A percentile compares a stretch with the other conserved stretches of the same genome.
These are phyloP conservation scores for Candida tropicalis DNA, from an alignment of 1,139 yeast genomes.

Conservation along the genomic window DNA sequence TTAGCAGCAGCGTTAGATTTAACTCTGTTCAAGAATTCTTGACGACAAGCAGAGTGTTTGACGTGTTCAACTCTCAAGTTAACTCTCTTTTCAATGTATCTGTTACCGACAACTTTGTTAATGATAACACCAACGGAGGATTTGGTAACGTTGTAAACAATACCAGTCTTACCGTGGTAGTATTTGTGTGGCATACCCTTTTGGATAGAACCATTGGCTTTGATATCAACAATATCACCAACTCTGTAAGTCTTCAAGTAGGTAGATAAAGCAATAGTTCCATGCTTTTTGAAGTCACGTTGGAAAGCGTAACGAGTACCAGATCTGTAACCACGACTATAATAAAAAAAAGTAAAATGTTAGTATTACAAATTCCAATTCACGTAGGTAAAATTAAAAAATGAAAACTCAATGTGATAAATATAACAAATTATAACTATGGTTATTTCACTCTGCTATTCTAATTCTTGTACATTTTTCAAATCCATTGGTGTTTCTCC, in stretches of 20 bases:
- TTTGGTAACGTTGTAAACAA: conserved; percentile 97
- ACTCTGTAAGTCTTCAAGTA: conserved; percentile 98
- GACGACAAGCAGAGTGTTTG: conserved; percentile 99
- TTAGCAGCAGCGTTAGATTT: conserved; percentile 93
- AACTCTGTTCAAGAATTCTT: conserved; percentile 98
- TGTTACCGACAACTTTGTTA: conserved; percentile 98
- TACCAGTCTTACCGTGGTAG: conserved; percentile 99
- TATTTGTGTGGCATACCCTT: conserved; percentile 99
- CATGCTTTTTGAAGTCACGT: conserved; percentile 99
- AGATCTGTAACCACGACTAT: conserved; percentile 99
- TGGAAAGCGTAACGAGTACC: conserved; percentile 99
- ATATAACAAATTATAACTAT: background rate
- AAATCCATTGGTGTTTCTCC: no score
- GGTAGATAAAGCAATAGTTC: conserved; percentile 90
- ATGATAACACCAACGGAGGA: conserved; percentile 96
- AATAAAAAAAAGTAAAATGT: conserved; percentile 12
- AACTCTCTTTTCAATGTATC: conserved; percentile 98
- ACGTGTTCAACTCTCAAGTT: conserved; percentile 98
- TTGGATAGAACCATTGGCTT: conserved; percentile 98
- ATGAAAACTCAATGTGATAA: conserved; percentile 2
- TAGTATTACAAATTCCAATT: conserved; percentile 5
- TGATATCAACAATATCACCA: conserved; percentile 99
- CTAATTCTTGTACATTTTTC: no score
- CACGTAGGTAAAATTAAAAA: no score
- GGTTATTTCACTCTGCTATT: no score